These are phyloP conservation scores for Populus pruinosa DNA, from an alignment of 345 rosid species.

Conservation along the genomic window DNA sequence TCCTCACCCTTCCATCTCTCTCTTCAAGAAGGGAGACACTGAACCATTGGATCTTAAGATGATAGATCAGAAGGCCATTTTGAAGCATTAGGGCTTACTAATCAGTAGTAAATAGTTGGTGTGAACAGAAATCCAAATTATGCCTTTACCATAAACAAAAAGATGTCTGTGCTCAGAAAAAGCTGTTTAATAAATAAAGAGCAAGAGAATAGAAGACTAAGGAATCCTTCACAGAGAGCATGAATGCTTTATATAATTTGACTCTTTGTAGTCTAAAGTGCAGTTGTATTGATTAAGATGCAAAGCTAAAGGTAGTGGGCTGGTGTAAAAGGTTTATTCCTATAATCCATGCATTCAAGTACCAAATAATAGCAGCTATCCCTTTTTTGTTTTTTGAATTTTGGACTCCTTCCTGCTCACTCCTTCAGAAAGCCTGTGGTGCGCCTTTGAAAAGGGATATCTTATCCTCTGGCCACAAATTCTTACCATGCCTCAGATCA, in stretches of 20 bases:
- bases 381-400: neutral
- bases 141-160: conserved; percentile 12
- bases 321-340: conserved; percentile 20
- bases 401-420: conserved; percentile 17
- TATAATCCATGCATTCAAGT: neutral
- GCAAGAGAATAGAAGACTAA: neutral
- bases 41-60: conserved; percentile 20
- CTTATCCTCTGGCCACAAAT: neutral
- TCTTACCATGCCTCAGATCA: neutral
- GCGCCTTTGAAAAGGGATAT: neutral
- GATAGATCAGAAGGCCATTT: conserved; percentile 8
- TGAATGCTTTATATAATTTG: conserved; percentile 24
- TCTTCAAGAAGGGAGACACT: neutral
- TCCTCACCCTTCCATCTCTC: conserved; percentile 9
- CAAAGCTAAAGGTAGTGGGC: conserved; percentile 38
- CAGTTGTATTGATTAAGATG: conserved; percentile 39
- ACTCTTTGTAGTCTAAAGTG: conserved; percentile 43
- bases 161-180: neutral
- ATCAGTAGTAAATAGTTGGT: neutral
- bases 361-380: neutral
- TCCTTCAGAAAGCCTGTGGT: neutral
- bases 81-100: neutral
- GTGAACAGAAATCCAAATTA: conserved; percentile 17
- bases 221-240: conserved; percentile 25
- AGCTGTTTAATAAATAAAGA: conserved; percentile 1